Conservation (phyloP, 139 green algal genomes). For the Haematococcus sp. region DNA sequence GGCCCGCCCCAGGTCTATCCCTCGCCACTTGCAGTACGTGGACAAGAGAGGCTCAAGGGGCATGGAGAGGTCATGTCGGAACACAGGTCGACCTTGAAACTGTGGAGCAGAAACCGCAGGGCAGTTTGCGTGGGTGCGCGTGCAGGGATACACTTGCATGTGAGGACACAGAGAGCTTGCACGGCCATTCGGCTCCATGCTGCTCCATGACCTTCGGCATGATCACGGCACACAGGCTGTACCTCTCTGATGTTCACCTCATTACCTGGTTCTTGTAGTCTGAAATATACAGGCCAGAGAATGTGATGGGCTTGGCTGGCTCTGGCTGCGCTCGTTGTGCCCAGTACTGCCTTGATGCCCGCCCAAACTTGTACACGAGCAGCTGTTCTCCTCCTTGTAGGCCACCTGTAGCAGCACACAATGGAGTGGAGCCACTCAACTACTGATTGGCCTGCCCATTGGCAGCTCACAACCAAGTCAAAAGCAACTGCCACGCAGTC, state of each 20-base stretch:
- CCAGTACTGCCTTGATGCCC: conserved; percentile 11
- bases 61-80: conserved; percentile 37
- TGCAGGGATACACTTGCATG: background rate
- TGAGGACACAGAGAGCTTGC: background rate
- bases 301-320: background rate
- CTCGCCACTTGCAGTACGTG: conserved; percentile 36
- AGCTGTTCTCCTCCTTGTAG: conserved; percentile 15
- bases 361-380: conserved; percentile 10
- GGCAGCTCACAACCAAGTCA: too few species aligned
- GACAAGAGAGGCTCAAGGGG: conserved; percentile 25
- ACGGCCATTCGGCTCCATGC: too few species aligned
- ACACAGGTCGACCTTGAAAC: conserved; percentile 30
- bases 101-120: background rate
- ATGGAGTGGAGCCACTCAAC: too few species aligned
- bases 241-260: too few species aligned
- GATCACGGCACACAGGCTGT: too few species aligned
- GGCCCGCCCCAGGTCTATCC: conserved; percentile 21
- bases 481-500: too few species aligned
- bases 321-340: conserved; percentile 5
- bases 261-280: conserved; percentile 20
- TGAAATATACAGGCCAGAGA: conserved; percentile 11
- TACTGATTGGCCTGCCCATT: too few species aligned
- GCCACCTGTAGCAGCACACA: background rate
- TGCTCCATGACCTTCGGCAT: too few species aligned
- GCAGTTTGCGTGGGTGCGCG: background rate